Base-by-base conservation (phyloP, 2,329 filamentous ascomycete genomes). In the Hirsutella rhossiliensis region DNA sequence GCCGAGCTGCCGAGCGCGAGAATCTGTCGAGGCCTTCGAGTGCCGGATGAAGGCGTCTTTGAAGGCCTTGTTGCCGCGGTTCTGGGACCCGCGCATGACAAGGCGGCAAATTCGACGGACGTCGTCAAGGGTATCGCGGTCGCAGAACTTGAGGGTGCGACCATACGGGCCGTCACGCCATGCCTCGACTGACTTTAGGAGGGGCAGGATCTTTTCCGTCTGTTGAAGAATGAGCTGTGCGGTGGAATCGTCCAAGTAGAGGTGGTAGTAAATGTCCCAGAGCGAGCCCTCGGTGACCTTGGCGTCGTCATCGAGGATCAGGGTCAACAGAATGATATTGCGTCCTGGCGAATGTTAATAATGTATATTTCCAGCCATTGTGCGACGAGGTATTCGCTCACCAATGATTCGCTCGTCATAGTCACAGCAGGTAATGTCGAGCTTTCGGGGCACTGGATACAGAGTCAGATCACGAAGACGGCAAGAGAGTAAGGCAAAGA, bases 391-490 rank as follows among this genome's bases (percentile, higher is more conserved):
- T 19, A 17, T 18, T 15, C 15, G 28, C 64, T 43, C 52, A 75
- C 75, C 73, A 41, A 77, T 60, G 42, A 76, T 62, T 17, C 64
- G 65, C 12, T 67, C 57, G 27, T 76, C 63, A 38, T 63, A 49
- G 53, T 80, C 75, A 53, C 75, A 79, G 45, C 68, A 75, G 2
- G 77, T 80, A 38, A 80, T 59, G 48, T 77, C 73, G 5, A 78
- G 56, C 34, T 64, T 65, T 37, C 71, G 55, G 27, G 48, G 38
- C 9, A 62, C 64, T 68, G 20, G 12, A 9, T 37, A 5, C 9
- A 5, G 34, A 15, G 34, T 37, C 34, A 37, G 34, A n/a, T n/a
- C n/a, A n/a, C n/a, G n/a, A n/a, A n/a, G n/a, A n/a, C n/a, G n/a
- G n/a, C n/a, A n/a, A 11, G 18, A 17, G 15, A n/a, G 15, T 37